A percentile compares a stretch with the other conserved stretches of the same genome.
Evolutionary conservation across 2,329 filamentous ascomycete genomes (phyloP).

Genomic region (Fusarium neocosmosporiellum): DNA sequence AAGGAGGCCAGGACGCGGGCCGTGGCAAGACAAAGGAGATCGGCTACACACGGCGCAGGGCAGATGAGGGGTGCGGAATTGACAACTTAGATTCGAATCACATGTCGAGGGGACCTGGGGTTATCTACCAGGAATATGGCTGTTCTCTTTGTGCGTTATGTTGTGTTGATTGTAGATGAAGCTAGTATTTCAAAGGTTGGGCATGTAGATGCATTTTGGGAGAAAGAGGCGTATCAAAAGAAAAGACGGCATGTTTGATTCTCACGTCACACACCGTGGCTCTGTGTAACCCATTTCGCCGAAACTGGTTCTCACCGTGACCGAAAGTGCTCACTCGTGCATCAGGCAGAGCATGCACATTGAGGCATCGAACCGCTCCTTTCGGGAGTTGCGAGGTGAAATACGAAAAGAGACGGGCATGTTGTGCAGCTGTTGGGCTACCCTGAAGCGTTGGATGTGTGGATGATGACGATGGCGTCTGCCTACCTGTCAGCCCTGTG

Average conservation of each 20-base stretch:
- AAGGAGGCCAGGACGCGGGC: constrained; percentile 16
- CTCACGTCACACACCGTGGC: constrained; percentile 10
- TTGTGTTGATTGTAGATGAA: constrained; percentile 19
- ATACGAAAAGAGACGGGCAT: background rate
- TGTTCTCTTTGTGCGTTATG: constrained; percentile 10
- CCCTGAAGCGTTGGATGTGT: background rate
- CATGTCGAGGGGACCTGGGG: constrained; percentile 23
- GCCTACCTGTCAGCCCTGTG: constrained; percentile 25
- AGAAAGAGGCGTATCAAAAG: constrained; percentile 33
- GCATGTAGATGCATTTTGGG: constrained; percentile 15
- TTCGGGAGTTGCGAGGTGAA: constrained; percentile 17
- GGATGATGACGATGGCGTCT: constrained; percentile 8
- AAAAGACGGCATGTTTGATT: constrained; percentile 16
- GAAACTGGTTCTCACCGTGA: constrained; percentile 14
- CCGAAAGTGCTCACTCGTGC: constrained; percentile 17
- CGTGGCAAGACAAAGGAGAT: constrained; percentile 25
- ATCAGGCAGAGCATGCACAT: constrained; percentile 8
- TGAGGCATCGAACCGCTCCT: background rate
- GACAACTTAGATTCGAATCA: constrained; percentile 25
- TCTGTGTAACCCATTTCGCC: constrained; percentile 11
- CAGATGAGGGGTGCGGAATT: constrained; percentile 19
- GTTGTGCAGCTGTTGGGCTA: constrained; percentile 5
- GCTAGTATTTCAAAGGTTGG: constrained; percentile 11
- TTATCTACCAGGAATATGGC: constrained; percentile 23
- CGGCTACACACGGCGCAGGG: constrained; percentile 41